phyloP scores from a whole-genome alignment of 2,329 filamentous ascomycete genomes.

The Didymella segeticola region DNA sequence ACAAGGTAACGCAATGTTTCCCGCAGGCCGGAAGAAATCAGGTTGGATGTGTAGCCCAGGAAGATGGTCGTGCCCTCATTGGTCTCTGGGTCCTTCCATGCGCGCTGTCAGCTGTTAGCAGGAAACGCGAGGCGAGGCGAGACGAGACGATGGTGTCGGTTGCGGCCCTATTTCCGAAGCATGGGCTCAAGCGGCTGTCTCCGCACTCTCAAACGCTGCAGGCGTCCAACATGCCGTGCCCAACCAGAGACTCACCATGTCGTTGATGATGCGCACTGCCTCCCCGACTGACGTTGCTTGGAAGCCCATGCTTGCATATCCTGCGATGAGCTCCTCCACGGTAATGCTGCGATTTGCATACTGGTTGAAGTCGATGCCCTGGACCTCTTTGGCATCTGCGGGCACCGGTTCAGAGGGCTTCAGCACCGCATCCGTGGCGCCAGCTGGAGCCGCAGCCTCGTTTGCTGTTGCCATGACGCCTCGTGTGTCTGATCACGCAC shows the following conservation, averaged over 20 bases:
- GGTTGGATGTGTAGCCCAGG: constrained; percentile 94
- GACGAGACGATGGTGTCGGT: constrained; percentile 27
- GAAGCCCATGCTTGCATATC: constrained; percentile 87
- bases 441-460: constrained; percentile 48
- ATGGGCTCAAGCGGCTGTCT: constrained; percentile 31
- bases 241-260: constrained; percentile 78
- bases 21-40: constrained; percentile 93
- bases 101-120: constrained; percentile 61
- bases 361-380: constrained; percentile 91
- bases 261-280: constrained; percentile 89
- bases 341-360: constrained; percentile 78
- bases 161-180: constrained; percentile 41
- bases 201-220: constrained; percentile 23
- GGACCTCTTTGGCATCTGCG: constrained; percentile 77
- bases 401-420: constrained; percentile 85
- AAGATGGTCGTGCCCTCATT: constrained; percentile 88
- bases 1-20: constrained; percentile 92
- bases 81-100: constrained; percentile 81
- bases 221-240: constrained; percentile 18
- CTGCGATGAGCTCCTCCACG: constrained; percentile 80
- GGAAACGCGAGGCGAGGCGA: constrained; percentile 29
- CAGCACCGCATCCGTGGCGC: constrained; percentile 77
- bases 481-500: constrained; percentile 7
- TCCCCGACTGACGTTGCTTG: constrained; percentile 83
- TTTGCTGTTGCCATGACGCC: constrained; percentile 31